Percentiles rank a stretch among this genome's conserved stretches.
Evolutionary conservation across 352 stramenopile species (phyloP).

Genomic region (Phytophthora uliginosa): DNA sequence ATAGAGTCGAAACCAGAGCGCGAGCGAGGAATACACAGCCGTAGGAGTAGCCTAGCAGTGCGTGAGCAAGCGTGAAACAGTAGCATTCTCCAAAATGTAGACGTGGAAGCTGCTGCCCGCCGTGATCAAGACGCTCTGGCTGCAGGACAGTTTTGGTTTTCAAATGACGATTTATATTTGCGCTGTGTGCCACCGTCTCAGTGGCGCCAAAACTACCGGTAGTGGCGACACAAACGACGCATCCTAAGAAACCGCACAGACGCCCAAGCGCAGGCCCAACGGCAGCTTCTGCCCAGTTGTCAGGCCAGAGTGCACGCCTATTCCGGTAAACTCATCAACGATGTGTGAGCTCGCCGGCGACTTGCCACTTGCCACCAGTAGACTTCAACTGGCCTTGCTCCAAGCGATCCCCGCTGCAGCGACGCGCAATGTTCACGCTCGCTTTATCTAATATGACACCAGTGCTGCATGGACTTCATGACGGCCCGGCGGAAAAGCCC

Average conservation of each 20-base stretch:
- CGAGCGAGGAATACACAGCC: no score
- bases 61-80: no score
- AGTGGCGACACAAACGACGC: background rate
- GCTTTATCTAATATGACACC: background rate
- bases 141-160: no score
- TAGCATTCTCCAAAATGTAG: no score
- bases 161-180: background rate
- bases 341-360: constrained; percentile 4
- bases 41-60: no score
- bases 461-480: background rate
- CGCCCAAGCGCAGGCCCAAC: background rate
- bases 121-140: no score
- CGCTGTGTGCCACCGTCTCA: no score
- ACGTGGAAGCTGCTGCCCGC: no score
- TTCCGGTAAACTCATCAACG: constrained; percentile 20
- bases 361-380: background rate
- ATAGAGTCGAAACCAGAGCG: no score
- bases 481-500: constrained; percentile 5
- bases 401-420: constrained; percentile 1
- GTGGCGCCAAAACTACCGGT: no score
- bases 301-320: background rate
- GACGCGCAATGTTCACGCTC: background rate
- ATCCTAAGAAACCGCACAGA: background rate
- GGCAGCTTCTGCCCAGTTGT: background rate
- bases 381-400: constrained; percentile 1